Conservation (phyloP, 169 alveolate species). For the Amoebophrya sp. region DNA sequence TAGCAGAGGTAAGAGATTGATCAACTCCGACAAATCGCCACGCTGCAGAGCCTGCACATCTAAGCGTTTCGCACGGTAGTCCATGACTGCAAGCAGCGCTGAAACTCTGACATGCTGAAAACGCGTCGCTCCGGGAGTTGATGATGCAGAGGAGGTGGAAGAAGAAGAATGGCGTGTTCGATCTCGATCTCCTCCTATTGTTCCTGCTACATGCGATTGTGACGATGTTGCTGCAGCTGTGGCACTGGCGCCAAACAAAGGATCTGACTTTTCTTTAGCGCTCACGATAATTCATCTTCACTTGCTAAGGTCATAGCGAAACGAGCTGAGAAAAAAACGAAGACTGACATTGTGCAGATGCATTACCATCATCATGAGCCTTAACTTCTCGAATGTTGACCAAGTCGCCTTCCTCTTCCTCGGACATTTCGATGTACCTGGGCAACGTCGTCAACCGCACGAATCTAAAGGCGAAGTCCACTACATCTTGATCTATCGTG, state of each 20-base stretch:
- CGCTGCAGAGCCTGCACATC: slow-evolving; percentile 10
- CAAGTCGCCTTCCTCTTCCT: neutral
- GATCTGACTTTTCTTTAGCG: no score
- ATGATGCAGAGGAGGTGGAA: neutral
- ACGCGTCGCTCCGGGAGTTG: no score
- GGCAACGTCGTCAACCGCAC: slow-evolving; percentile 5
- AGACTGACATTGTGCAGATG: no score
- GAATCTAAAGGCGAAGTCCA: neutral
- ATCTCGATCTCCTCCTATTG: no score
- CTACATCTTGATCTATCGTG: neutral
- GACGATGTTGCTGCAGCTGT: no score
- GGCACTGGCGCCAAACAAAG: no score
- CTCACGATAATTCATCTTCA: no score
- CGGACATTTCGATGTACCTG: neutral
- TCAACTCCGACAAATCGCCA: neutral
- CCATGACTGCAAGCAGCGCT: neutral
- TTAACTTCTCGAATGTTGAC: no score
- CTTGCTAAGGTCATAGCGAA: no score
- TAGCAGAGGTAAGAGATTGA: neutral
- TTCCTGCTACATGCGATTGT: no score
- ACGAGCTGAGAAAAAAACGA: no score
- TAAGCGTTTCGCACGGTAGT: neutral
- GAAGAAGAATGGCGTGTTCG: neutral
- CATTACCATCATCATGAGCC: no score
- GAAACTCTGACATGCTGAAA: slow-evolving; percentile 1